Evolutionary conservation across 306 rosid species (phyloP), one percentile per base, ranked within the genome.

Genomic region (Pyrus bretschneideri): DNA sequence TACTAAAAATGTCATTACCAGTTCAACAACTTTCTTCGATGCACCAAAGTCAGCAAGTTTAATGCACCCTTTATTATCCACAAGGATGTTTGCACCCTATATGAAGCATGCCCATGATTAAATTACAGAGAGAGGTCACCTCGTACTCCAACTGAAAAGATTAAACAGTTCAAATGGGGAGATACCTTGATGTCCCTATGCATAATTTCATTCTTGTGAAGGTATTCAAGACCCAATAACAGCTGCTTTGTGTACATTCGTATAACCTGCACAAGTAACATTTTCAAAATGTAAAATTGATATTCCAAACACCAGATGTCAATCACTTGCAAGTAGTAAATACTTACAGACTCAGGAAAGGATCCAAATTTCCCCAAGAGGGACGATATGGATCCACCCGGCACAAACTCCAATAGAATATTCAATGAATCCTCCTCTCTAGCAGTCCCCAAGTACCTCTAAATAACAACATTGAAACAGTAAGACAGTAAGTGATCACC

Each of bases 41-140:
- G 98, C 98, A 75, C 97, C 97, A 71, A 94, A 94, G 84, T 94
- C 98, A 7, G 98, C 98, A 51, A 91, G 98, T 84, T 94, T 94
- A 74, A 94, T 94, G 80, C 96, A 91, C 73, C 98, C 98, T 76
- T 94, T 94, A 79, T 94, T 91, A 70, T 94, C 98, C 67, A 94
- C 98, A 44, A 94, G 96, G 82, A 94, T 94, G 81, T 94, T 94
- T 83, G 98, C 97, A 70, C 97, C 98, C 98, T 94, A 69, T 22
- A 82, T 76, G 76, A 77, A 80, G 59, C 70, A 81, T 65, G 9
- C 25, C 79, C 69, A 80, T 77, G 46, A 75, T 46, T 59, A 64
- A n/a, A 25, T 72, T 62, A 33, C 54, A 57, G 74, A 73, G 65
- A 62, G 19, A 27, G 33, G 17, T 70, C 75, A 31, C 19, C 30